Evolutionary conservation across 306 rosid species (phyloP).

Genomic region (Quercus mongolica): DNA sequence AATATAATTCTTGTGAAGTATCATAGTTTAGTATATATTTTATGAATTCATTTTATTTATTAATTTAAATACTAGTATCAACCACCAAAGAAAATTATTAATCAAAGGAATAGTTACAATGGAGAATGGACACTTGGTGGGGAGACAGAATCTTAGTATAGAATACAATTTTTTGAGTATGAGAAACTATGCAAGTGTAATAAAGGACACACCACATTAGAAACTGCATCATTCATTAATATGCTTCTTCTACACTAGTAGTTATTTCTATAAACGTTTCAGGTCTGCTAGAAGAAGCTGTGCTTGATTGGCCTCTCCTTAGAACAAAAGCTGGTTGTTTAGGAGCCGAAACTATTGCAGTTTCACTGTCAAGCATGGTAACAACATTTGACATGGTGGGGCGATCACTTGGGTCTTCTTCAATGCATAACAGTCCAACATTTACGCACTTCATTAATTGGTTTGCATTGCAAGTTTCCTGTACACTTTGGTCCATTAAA

Average conservation of each 20-base stretch:
- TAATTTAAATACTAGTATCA: no score
- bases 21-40: no score
- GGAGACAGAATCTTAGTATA: no score
- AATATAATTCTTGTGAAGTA: no score
- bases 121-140: no score
- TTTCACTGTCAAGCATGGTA: conserved; percentile 41
- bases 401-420: conserved; percentile 50
- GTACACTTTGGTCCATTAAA: conserved; percentile 31
- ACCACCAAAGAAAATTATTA: no score
- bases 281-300: conserved; percentile 36
- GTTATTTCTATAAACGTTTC: conserved; percentile 23
- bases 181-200: no score
- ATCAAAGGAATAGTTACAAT: no score
- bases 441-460: conserved; percentile 37
- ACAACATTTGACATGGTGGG: conserved; percentile 41
- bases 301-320: conserved; percentile 12
- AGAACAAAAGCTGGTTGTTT: conserved; percentile 39
- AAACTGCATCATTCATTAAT: conserved; percentile 10
- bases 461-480: conserved; percentile 24
- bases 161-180: no score
- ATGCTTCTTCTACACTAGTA: conserved; percentile 17
- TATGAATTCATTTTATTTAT: no score
- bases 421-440: conserved; percentile 42
- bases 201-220: background rate
- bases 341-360: conserved; percentile 27